Evolutionary conservation across 2,329 filamentous ascomycete species (phyloP), one percentile per base, ranked within the genome.

Genomic region (Akanthomyces uredinophilus): DNA sequence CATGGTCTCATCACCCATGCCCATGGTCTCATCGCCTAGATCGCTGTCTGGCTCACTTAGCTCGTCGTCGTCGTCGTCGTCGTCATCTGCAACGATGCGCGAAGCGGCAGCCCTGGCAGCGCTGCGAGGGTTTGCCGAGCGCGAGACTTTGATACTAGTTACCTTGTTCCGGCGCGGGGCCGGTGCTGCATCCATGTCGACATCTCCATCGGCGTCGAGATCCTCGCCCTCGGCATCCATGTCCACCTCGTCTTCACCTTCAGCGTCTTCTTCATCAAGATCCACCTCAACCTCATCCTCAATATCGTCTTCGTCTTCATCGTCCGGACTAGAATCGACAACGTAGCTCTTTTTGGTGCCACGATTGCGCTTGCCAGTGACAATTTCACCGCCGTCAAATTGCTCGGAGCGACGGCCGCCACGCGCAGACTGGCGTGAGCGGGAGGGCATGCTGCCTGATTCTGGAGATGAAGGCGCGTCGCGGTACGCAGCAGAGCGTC

Each of bases 311-410:
- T 79, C 78, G 3, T 78, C 77, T 27, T 79, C 78, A n/a, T 79
- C 78, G n/a, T 79, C 78, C 43, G 76, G 77, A 60, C 79, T 80
- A 43, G 81, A 83, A 64, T 85, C 83, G 27, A 87, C 81, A 41
- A 85, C 81, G 60, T 86, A 86, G 66, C 79, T 85, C 73, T 85
- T 86, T 73, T 84, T 83, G 20, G 77, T 78, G 6, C 80, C 81
- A 10, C 83, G 79, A 63, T 81, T 83, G 54, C 83, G 77, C 67
- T 81, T 83, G 43, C 80, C 79, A 29, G 77, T 73, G 20, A 82
- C 70, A 54, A 83, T 80, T 66, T 82, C 78, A 35, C 78, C 77
- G 27, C 76, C 77, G 27, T 73, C 73, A 58, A 80, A 80, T 50
- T 70, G 70, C 24, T 77, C 75, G 43, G 73, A 70, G 54, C 71